Base-by-base conservation (phyloP, 176 grass and related monocot species). In the Oryza longistaminata region DNA sequence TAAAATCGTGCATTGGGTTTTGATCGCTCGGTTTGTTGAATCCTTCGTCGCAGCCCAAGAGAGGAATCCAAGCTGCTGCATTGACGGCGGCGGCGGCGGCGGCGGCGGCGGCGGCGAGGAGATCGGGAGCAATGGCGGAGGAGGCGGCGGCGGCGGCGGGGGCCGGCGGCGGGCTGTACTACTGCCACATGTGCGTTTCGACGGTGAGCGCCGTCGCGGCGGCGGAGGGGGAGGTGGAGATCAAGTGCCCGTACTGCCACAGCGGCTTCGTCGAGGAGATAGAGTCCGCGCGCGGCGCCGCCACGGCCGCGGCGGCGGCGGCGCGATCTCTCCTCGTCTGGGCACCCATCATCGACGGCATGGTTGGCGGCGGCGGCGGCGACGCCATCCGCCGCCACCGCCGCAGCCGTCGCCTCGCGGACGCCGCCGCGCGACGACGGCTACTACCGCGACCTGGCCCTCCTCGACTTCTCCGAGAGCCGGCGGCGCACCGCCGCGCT, bases 211-310 rank as follows among this genome's bases (percentile, higher is more conserved):
- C 96, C 8, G 45, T 90, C n/a, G 70, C 82, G 35, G 90, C 82
- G 26, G 88, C 55, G 66, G 77, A 45, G 40, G 93, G 65, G 19
- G 90, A 43, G 77, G 55, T 37, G 68, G 88, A 95, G 48, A 93
- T 98, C 77, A 85, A 93, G 83, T 98, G 96, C 93, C 96, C 96
- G 5, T 70, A 74, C 13, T 98, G 96, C 83, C 74, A 91, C 61
- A 85, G 85, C 55, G 91, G 96, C 76, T 98, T 98, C 86, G 78
- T 98, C 25, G 96, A 98, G 76, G 89, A 98, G 73, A 89, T 98
- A 73, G 85, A 95, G 82, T 92, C 89, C 80, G 85, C 81, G 58
- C 80, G 87, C 66, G n/a, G 70, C 64, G 76, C 49, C 26, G 74
- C 64, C 6, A 19, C n/a, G n/a, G n/a, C n/a, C n/a, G n/a, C 11